Evolutionary conservation across 169 alveolate genomes (phyloP).

Genomic region (Plasmodium fragile): DNA sequence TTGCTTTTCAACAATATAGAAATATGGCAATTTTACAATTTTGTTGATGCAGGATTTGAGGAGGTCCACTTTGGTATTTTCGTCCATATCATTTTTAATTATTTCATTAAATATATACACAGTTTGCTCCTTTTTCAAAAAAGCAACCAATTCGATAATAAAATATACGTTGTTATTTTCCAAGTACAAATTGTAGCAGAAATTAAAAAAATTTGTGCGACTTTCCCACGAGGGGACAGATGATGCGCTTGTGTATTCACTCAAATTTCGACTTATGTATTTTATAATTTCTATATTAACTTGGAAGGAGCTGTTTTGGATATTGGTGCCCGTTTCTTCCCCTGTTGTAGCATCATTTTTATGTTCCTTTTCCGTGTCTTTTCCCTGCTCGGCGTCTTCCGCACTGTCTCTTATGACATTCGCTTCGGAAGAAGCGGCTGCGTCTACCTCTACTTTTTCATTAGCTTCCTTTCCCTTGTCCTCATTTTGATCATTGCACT

Average conservation of each 20-base stretch:
- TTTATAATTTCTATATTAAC: slow-evolving; percentile 71
- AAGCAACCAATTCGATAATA: slow-evolving; percentile 65
- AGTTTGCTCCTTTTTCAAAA: slow-evolving; percentile 59
- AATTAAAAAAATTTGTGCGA: slow-evolving; percentile 39
- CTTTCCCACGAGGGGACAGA: slow-evolving; percentile 27
- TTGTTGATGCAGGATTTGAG: slow-evolving; percentile 50
- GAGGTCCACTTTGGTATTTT: slow-evolving; percentile 63
- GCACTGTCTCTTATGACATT: background rate
- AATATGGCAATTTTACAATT: slow-evolving; percentile 66
- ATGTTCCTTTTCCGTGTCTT: background rate
- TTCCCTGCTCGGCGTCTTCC: background rate
- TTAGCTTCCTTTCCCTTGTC: background rate
- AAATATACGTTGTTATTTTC: slow-evolving; percentile 60
- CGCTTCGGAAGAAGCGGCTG: background rate
- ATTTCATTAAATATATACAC: slow-evolving; percentile 69
- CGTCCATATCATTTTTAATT: slow-evolving; percentile 55
- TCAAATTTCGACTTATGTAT: slow-evolving; percentile 42
- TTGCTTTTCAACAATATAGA: slow-evolving; percentile 38
- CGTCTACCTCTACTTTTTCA: background rate
- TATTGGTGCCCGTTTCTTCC: background rate
- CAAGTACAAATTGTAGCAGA: slow-evolving; percentile 59
- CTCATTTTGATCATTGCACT: background rate
- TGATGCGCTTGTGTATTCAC: slow-evolving; percentile 12
- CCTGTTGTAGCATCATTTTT: background rate
- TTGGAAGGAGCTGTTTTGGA: slow-evolving; percentile 29